Evolutionary conservation across 768 basidiomycete species (phyloP), one percentile per base, ranked within the genome.

Genomic region (Suillus placidus): DNA sequence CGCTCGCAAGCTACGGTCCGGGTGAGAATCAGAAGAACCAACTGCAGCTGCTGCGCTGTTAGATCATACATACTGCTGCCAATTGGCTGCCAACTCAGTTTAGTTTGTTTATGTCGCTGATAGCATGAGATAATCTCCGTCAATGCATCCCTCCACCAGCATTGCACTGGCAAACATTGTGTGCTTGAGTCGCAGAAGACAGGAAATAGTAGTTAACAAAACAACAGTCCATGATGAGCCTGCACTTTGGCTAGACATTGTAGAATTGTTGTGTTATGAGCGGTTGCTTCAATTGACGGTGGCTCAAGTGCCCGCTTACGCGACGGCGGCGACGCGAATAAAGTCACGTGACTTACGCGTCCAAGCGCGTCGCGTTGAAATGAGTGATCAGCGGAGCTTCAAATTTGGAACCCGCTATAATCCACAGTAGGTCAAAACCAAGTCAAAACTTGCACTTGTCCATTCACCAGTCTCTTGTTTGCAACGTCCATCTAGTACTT

Each of bases 361-460:
- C 38, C 32, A 62, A 30, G 49, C 67, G 64, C 66, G 67, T 64
- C 73, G 73, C 71, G 73, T 68, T 72, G 71, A 65, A 58, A 69
- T 73, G 57, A 38, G 57, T 58, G 58, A 56, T 66, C 57, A 62
- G 68, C 73, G 72, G 73, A 74, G 73, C 73, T 71, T 69, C 62
- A 74, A 74, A 54, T 63, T 35, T 35, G 47, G 52, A 54, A 64
- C 64, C 63, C 34, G 40, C 63, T 70, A 69, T 70, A 70, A 68
- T 51, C 63, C 32, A 62, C 38, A 23, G 51, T 52, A 45, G 49
- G 45, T 32, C 37, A 23, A 61, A 26, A 54, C 68, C 47, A 45
- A 43, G 45, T 32, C 37, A 23, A 61, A 26, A 54, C 68, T 64
- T 64, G 49, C 51, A 60, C 56, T 51, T 23, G 51, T 61, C 43